phyloP scores from a whole-genome alignment of 2,329 filamentous ascomycete species.

The Pyrenophora tritici-repentis region DNA sequence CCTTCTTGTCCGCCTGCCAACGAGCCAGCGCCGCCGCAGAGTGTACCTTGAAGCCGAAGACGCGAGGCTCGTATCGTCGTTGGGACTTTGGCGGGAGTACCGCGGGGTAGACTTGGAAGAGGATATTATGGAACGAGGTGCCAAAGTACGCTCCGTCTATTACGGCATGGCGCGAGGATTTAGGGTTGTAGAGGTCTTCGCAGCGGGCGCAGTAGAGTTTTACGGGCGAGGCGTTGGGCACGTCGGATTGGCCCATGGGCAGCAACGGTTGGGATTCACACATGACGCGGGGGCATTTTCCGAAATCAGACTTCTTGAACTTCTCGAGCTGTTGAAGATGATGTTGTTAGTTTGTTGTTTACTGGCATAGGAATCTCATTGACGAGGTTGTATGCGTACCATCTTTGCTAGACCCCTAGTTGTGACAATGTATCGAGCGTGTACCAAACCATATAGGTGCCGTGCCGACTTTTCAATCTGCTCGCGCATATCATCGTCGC shows the following conservation, averaged over 20 bases:
- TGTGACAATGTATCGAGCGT: slow-evolving; percentile 95
- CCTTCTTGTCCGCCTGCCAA: slow-evolving; percentile 84
- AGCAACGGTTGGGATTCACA: slow-evolving; percentile 92
- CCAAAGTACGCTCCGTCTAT: slow-evolving; percentile 99
- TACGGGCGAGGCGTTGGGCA: slow-evolving; percentile 84
- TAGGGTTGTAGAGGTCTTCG: slow-evolving; percentile 98
- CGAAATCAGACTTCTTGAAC: slow-evolving; percentile 97
- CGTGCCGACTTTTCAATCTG: slow-evolving; percentile 96
- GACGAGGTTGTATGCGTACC: slow-evolving; percentile 59
- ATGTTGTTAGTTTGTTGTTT: slow-evolving; percentile 12
- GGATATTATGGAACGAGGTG: slow-evolving; percentile 97
- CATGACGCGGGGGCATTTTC: slow-evolving; percentile 95
- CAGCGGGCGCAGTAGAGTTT: slow-evolving; percentile 97
- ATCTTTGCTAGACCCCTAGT: slow-evolving; percentile 94
- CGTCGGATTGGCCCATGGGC: slow-evolving; percentile 91
- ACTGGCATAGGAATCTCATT: background rate
- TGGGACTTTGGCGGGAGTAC: slow-evolving; percentile 84
- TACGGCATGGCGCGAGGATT: slow-evolving; percentile 90
- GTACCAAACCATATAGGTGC: slow-evolving; percentile 93
- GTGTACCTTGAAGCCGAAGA: slow-evolving; percentile 96
- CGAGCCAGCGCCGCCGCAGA: slow-evolving; percentile 83
- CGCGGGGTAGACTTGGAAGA: slow-evolving; percentile 96
- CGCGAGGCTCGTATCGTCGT: slow-evolving; percentile 83
- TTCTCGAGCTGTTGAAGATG: slow-evolving; percentile 80
- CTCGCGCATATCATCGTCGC: slow-evolving; percentile 97